Evolutionary conservation across 1,284 basidiomycete genomes (phyloP).

Genomic region (Xerocomus minutiporus): DNA sequence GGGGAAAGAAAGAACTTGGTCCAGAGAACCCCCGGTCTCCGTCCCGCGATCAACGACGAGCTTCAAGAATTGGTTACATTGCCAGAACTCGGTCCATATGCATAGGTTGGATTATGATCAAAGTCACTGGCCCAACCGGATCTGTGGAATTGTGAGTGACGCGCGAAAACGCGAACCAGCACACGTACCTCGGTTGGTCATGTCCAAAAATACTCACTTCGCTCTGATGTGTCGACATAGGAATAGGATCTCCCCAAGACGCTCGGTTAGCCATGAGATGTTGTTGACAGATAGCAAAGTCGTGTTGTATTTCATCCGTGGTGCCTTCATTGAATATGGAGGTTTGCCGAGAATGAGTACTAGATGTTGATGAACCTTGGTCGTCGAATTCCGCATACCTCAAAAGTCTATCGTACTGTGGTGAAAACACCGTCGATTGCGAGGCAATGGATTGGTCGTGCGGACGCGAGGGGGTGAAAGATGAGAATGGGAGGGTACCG

Average conservation of each 20-base stretch:
- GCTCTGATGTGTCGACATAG: constrained; percentile 6
- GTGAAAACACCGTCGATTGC: constrained; percentile 5
- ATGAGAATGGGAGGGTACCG: constrained; percentile 16
- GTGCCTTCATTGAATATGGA: constrained; percentile 9
- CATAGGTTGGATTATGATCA: constrained; percentile 9
- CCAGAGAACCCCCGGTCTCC: constrained; percentile 1
- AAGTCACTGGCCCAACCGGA: constrained; percentile 23
- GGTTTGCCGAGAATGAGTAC: constrained; percentile 12
- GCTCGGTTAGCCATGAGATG: not conserved
- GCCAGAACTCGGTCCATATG: constrained; percentile 8
- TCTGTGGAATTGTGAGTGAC: constrained; percentile 13
- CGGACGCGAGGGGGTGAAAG: constrained; percentile 4
- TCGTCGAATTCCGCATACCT: constrained; percentile 5
- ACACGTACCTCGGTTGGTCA: constrained; percentile 14
- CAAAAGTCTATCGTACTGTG: constrained; percentile 14
- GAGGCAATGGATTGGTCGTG: constrained; percentile 7
- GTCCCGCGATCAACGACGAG: constrained; percentile 4
- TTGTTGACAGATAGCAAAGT: not conserved
- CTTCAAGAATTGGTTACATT: constrained; percentile 1
- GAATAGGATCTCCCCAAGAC: constrained; percentile 2
- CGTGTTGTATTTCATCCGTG: constrained; percentile 9
- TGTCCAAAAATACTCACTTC: not conserved
- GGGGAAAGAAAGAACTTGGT: constrained; percentile 8
- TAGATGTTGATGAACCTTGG: constrained; percentile 10
- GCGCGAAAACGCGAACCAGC: not conserved